Evolutionary conservation across 2,329 filamentous ascomycete genomes (phyloP).

Genomic region (Didymella keratinophila): DNA sequence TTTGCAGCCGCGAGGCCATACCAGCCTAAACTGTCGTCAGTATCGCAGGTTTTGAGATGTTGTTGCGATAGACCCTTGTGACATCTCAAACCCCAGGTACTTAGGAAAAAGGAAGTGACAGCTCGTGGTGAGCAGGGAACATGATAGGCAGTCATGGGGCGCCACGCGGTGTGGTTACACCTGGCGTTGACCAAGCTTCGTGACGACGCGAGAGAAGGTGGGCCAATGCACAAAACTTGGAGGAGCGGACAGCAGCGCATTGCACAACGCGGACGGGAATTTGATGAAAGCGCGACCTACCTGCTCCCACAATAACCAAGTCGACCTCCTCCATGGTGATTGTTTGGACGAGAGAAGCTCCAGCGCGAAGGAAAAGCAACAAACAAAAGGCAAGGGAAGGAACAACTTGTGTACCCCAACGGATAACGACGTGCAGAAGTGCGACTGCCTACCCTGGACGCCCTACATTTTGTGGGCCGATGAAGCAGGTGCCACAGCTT

Average conservation of each 20-base stretch:
- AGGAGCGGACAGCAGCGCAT: background rate
- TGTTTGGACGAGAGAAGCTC: background rate
- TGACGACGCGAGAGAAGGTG: background rate
- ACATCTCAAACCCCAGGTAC: background rate
- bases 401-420: background rate
- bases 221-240: background rate
- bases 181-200: background rate
- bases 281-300: conserved; percentile 23
- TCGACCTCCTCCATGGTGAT: conserved; percentile 28
- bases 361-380: background rate
- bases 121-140: conserved; percentile 1
- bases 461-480: background rate
- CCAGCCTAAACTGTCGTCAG: conserved; percentile 33
- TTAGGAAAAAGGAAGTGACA: conserved; percentile 5
- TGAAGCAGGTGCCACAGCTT: background rate
- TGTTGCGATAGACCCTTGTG: conserved; percentile 1
- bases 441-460: background rate
- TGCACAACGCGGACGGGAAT: background rate
- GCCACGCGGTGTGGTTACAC: background rate
- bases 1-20: conserved; percentile 40
- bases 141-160: background rate
- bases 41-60: background rate
- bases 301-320: conserved; percentile 35
- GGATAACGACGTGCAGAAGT: background rate
- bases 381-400: background rate